These are phyloP conservation scores for Symbiodinium natans DNA, from an alignment of 73 alveolate species.

Conservation along the genomic window DNA sequence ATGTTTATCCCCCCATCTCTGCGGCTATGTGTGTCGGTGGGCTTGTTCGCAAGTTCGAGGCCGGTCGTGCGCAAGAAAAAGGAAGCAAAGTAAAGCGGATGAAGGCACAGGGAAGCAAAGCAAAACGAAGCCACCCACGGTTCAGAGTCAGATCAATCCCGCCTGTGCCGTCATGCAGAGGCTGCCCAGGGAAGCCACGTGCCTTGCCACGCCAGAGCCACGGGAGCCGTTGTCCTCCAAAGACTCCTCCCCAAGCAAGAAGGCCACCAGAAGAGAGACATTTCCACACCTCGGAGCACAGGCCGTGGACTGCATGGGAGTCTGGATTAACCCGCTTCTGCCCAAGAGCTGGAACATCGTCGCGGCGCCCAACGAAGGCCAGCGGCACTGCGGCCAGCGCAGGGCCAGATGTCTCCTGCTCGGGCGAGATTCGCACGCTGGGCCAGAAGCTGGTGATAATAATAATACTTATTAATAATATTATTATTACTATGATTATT, in stretches of 20 bases:
- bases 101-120: not conserved
- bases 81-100: not conserved
- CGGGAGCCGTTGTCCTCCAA: not conserved
- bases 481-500: no score
- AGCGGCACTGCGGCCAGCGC: not conserved
- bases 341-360: not conserved
- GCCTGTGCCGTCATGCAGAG: constrained; percentile 90
- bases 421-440: not conserved
- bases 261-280: not conserved
- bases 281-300: not conserved
- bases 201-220: constrained; percentile 9
- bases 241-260: not conserved
- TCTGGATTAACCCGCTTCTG: not conserved
- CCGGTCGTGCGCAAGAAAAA: not conserved
- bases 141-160: not conserved
- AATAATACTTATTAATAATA: no score
- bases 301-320: not conserved
- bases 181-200: constrained; percentile 77
- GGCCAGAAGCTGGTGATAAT: no score
- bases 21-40: no score
- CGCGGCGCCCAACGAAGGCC: not conserved
- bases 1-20: no score
- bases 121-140: not conserved
- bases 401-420: not conserved
- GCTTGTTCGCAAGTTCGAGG: no score